A percentile compares a stretch with the other conserved stretches of the same genome.
Conservation (phyloP, 805 yeast species). For the Ogataea ramenticola region DNA sequence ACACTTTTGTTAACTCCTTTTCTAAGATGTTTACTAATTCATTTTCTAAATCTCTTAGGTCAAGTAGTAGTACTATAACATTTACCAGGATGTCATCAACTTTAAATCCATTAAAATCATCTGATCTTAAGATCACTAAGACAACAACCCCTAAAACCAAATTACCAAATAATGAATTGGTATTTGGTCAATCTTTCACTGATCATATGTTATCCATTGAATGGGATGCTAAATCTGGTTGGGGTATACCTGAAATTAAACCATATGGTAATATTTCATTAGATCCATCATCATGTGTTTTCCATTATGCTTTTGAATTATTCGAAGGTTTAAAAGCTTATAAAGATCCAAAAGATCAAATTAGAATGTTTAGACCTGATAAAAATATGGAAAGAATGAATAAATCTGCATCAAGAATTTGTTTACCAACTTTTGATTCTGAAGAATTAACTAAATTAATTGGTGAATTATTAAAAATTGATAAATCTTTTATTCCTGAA, state of each 20-base stretch:
- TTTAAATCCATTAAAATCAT: slow-evolving; percentile 42
- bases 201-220: slow-evolving; percentile 84
- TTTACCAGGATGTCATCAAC: slow-evolving; percentile 15
- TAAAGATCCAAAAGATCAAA: slow-evolving; percentile 50
- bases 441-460: slow-evolving; percentile 72
- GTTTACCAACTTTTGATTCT: slow-evolving; percentile 78
- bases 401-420: slow-evolving; percentile 79
- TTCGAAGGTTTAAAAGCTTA: slow-evolving; percentile 97
- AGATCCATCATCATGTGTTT: slow-evolving; percentile 86
- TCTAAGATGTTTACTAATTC: background rate
- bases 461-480: slow-evolving; percentile 68
- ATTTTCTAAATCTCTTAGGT: background rate
- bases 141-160: slow-evolving; percentile 44
- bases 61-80: background rate
- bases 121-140: slow-evolving; percentile 42
- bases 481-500: slow-evolving; percentile 71
- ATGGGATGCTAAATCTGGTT: slow-evolving; percentile 73
- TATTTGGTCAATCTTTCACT: slow-evolving; percentile 72
- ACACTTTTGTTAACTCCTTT: too few species aligned
- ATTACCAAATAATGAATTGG: slow-evolving; percentile 54
- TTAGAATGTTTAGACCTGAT: slow-evolving; percentile 86
- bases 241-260: slow-evolving; percentile 83
- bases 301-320: slow-evolving; percentile 91
- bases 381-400: slow-evolving; percentile 91
- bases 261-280: slow-evolving; percentile 73